Base-by-base conservation (phyloP, 768 basidiomycete genomes). In the Termitomyces sp. region DNA sequence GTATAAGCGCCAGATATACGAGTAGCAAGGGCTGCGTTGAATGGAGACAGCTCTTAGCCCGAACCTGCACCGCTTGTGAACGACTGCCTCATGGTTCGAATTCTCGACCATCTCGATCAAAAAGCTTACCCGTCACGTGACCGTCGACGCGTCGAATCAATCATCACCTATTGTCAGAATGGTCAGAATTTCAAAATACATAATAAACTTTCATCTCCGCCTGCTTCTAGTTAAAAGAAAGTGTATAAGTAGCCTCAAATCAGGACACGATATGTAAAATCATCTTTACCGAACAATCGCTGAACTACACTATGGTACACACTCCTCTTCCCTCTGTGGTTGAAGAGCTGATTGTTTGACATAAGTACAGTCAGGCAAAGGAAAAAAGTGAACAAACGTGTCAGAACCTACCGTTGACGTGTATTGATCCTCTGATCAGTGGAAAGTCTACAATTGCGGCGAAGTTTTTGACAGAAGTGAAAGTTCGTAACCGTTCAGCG, bases 401-500 rank as follows among this genome's bases (percentile, higher is more conserved):
- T 50, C 22, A 16, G 41, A 45, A 26, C 20, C 14, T 36, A 22
- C 45, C 38, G 38, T 51, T 41, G 6, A 58, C 62, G 53, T 59
- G 59, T 61, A 52, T 57, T 60, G 20, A 60, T 36, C 26, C 49
- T 22, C 22, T 48, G n/a, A 20, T 3, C 40, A 67, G 66, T 33
- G 64, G 69, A 35, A 70, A 66, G 45, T 55, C 60, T 5, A 40
- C 51, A 7, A 57, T 49, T 24, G 63, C 61, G 53, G 63, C 61
- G 40, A 81, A 82, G 60, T 74, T 72, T 26, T 72, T 71, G 11
- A 74, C 72, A 62, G 77, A 76, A 2, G 76, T 71, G 62, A 87
- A 87, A 74, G 74, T 79, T 8, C 78, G 83, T 66, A 86, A 88
- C 54, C 85, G 88, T 57, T 91, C 92, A 14, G 72, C 78, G 50